Conservation (phyloP, 169 alveolate genomes). For the Perkinsus chesapeaki region DNA sequence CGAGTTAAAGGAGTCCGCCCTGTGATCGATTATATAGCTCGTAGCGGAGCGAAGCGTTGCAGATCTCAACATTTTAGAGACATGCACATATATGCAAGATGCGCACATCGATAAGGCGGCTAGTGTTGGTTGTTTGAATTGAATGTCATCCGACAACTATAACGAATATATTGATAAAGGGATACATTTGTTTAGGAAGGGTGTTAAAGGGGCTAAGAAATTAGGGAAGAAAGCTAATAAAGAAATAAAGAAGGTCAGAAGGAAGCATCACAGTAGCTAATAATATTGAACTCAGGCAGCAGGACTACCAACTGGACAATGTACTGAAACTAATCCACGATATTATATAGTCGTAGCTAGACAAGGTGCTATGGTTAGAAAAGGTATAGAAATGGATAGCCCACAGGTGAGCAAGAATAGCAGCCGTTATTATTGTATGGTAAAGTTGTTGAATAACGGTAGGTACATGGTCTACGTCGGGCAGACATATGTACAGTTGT, state of each 20-base stretch:
- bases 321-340: not conserved
- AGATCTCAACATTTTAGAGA: not conserved
- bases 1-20: not conserved
- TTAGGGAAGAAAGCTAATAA: not conserved
- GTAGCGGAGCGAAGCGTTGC: not conserved
- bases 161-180: not conserved
- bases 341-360: not conserved
- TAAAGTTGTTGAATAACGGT: not conserved
- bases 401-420: not conserved
- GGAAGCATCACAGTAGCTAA: not conserved
- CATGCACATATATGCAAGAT: not conserved
- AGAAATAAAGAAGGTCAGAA: not conserved
- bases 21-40: not conserved
- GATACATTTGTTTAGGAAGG: not conserved
- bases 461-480: not conserved
- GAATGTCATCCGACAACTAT: not conserved
- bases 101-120: not conserved
- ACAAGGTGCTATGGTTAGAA: not conserved
- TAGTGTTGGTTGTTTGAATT: not conserved
- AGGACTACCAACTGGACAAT: not conserved
- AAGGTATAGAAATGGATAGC: not conserved
- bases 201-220: not conserved
- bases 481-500: not conserved
- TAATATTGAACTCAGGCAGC: not conserved
- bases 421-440: not conserved